These are phyloP conservation scores for Podospora conica DNA, from an alignment of 495 filamentous ascomycete species.

Conservation along the genomic window DNA sequence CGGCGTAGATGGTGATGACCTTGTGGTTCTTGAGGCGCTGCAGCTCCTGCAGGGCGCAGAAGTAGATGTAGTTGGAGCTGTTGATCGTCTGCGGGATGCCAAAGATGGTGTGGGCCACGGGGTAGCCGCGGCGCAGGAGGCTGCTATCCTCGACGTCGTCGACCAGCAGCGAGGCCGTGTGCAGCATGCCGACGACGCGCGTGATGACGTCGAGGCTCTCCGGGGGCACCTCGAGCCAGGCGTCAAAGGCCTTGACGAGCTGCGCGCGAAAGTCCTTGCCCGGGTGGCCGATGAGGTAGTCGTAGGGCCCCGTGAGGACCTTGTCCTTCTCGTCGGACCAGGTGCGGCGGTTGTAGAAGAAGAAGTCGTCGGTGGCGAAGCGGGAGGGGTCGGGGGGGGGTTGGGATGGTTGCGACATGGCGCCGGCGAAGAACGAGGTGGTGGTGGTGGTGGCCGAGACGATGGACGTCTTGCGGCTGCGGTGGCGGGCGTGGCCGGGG, in stretches of 20 bases:
- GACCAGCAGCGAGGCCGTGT: constrained; percentile 86
- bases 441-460: constrained; percentile 21
- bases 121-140: constrained; percentile 75
- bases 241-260: constrained; percentile 85
- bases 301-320: constrained; percentile 78
- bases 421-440: constrained; percentile 23
- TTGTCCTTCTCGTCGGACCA: constrained; percentile 70
- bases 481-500: constrained; percentile 23
- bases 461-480: constrained; percentile 32
- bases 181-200: constrained; percentile 85
- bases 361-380: constrained; percentile 43
- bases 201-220: constrained; percentile 76
- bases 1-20: constrained; percentile 71
- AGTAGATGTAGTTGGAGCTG: constrained; percentile 95
- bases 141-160: constrained; percentile 91
- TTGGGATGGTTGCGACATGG: constrained; percentile 29
- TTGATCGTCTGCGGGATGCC: constrained; percentile 96
- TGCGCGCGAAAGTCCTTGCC: constrained; percentile 88
- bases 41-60: constrained; percentile 77
- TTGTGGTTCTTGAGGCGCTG: constrained; percentile 65
- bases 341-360: constrained; percentile 32
- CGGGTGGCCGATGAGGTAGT: constrained; percentile 78
- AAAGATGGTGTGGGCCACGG: constrained; percentile 92
- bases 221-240: constrained; percentile 77
- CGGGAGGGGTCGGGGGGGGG: constrained; percentile 39